phyloP scores from a whole-genome alignment of 1,139 yeast species.

The Pneumocystis sp. region DNA sequence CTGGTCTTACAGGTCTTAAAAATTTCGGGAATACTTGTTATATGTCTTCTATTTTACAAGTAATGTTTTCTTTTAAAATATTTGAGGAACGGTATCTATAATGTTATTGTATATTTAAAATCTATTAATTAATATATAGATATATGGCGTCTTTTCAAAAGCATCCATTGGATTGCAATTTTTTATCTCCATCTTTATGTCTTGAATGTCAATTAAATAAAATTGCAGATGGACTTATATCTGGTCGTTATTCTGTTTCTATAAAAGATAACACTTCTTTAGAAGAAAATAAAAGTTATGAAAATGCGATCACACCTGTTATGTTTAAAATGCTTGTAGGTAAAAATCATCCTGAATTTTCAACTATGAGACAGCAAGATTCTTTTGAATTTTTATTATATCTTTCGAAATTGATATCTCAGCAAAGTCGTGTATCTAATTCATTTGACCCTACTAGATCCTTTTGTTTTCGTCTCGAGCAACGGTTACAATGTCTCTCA shows the following conservation, averaged over 20 bases:
- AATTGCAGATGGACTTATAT: conserved; percentile 59
- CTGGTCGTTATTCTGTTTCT: conserved; percentile 59
- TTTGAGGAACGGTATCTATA: conserved; percentile 22
- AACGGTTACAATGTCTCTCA: conserved; percentile 45
- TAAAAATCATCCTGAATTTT: conserved; percentile 62
- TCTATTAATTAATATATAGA: conserved; percentile 3
- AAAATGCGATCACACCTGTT: conserved; percentile 62
- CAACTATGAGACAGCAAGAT: conserved; percentile 84
- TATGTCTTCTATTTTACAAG: conserved; percentile 65
- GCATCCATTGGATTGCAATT: conserved; percentile 15
- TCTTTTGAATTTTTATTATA: conserved; percentile 76
- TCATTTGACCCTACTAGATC: conserved; percentile 34
- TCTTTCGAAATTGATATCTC: conserved; percentile 36
- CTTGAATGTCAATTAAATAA: conserved; percentile 60
- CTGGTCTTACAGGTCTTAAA: conserved; percentile 62
- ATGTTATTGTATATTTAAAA: conserved; percentile 8
- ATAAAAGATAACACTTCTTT: conserved; percentile 25
- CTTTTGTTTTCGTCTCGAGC: conserved; percentile 52
- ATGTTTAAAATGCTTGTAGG: conserved; percentile 67
- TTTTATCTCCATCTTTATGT: conserved; percentile 44
- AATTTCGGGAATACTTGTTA: conserved; percentile 92
- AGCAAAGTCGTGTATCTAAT: conserved; percentile 5
- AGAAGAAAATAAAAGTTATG: conserved; percentile 29
- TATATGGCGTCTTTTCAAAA: conserved; percentile 11
- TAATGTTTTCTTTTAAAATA: conserved; percentile 37